A percentile compares a stretch with the other conserved stretches of the same genome.
phyloP scores from a whole-genome alignment of 2,329 filamentous ascomycete genomes.

The Penicillium sp. region DNA sequence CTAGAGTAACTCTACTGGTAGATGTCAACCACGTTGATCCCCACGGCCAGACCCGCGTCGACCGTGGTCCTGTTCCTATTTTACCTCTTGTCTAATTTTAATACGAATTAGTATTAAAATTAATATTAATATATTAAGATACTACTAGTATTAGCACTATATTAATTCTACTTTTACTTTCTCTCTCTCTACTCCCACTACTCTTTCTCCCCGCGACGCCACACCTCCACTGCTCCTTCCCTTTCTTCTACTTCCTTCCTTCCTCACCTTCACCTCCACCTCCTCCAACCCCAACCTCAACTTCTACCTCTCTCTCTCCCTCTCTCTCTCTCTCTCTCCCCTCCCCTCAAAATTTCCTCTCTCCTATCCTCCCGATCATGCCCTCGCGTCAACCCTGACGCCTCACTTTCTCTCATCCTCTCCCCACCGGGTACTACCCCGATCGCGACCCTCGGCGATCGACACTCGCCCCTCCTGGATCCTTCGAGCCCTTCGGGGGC shows the following conservation, averaged over 20 bases:
- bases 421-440: not conserved
- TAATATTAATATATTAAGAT: not conserved
- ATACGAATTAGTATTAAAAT: not conserved
- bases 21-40: slow-evolving; percentile 5
- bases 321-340: not conserved
- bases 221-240: not conserved
- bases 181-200: too few species aligned
- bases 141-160: too few species aligned
- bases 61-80: slow-evolving; percentile 2
- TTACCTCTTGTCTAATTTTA: not conserved
- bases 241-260: not conserved
- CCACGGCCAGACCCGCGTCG: slow-evolving; percentile 11
- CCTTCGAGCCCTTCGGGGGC: slow-evolving; percentile 51
- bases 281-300: not conserved
- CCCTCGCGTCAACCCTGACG: not conserved
- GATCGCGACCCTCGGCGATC: slow-evolving; percentile 39
- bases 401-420: not conserved
- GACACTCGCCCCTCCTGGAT: slow-evolving; percentile 54
- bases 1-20: too few species aligned
- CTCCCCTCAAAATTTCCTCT: not conserved
- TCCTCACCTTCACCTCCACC: not conserved
- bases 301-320: not conserved
- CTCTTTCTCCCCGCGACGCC: too few species aligned
- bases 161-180: too few species aligned
- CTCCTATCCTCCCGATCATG: not conserved